Conservation (phyloP, 495 filamentous ascomycete genomes). For the Achaetomiella virescens region DNA sequence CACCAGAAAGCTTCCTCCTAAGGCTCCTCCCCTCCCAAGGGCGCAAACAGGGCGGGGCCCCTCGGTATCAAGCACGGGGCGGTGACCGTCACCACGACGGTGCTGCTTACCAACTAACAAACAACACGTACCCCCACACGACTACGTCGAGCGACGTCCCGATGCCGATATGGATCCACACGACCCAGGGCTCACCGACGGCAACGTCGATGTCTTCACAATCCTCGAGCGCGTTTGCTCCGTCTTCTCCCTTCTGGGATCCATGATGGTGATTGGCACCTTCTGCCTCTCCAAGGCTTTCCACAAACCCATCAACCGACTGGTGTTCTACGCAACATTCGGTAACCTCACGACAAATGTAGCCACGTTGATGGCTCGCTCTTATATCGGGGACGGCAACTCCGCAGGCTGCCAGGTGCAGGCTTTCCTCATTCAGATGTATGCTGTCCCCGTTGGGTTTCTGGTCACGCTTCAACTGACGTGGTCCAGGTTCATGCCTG, state of each 20-base stretch:
- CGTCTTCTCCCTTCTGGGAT: conserved; percentile 64
- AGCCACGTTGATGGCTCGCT: conserved; percentile 64
- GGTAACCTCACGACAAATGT: conserved; percentile 79
- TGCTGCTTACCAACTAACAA: background rate
- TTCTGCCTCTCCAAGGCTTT: conserved; percentile 57
- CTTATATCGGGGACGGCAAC: conserved; percentile 41
- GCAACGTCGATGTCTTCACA: conserved; percentile 41
- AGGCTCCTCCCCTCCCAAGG: no score
- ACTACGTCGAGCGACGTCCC: background rate
- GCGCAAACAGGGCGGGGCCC: no score
- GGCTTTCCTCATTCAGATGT: conserved; percentile 68
- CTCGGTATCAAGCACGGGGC: no score
- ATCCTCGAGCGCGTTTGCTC: conserved; percentile 63
- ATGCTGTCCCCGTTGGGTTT: conserved; percentile 17
- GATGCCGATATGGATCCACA: background rate
- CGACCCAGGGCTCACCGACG: background rate
- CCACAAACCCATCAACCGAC: conserved; percentile 72
- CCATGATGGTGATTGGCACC: conserved; percentile 65
- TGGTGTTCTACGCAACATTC: conserved; percentile 79
- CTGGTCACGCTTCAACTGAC: background rate
- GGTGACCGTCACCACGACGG: background rate
- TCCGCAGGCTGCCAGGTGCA: conserved; percentile 67
- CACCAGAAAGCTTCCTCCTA: no score
- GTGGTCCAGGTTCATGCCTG: conserved; percentile 63
- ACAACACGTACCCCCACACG: background rate